phyloP scores from a whole-genome alignment of 2,329 filamentous ascomycete genomes.

The Aplosporella prunicola region DNA sequence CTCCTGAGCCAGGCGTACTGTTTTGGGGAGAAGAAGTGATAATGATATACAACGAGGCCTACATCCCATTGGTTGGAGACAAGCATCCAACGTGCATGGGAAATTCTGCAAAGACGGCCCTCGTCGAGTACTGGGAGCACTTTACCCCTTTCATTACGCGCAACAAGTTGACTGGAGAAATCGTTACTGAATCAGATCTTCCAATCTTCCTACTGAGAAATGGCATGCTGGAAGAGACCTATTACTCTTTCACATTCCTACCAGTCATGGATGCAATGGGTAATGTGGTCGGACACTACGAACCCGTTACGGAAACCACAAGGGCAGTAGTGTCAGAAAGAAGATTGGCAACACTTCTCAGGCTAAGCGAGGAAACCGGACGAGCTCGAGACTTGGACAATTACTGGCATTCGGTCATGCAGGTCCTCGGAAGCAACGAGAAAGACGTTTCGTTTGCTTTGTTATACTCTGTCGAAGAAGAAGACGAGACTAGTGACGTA shows the following conservation, averaged over 20 bases:
- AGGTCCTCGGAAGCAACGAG: slow-evolving; percentile 60
- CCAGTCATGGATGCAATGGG: slow-evolving; percentile 62
- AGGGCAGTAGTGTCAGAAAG: slow-evolving; percentile 44
- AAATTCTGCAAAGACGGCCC: slow-evolving; percentile 51
- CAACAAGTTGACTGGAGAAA: slow-evolving; percentile 18
- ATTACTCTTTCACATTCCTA: slow-evolving; percentile 70
- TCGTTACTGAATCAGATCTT: slow-evolving; percentile 50
- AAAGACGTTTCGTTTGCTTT: slow-evolving; percentile 63
- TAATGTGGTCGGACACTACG: slow-evolving; percentile 61
- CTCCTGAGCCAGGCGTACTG: slow-evolving; percentile 21
- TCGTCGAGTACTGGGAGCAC: slow-evolving; percentile 54
- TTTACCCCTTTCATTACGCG: slow-evolving; percentile 19
- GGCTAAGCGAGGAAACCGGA: slow-evolving; percentile 41
- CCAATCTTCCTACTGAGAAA: slow-evolving; percentile 59
- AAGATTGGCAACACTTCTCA: slow-evolving; percentile 2
- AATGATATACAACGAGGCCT: slow-evolving; percentile 31
- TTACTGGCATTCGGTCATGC: slow-evolving; percentile 61
- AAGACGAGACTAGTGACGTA: slow-evolving; percentile 51
- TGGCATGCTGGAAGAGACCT: slow-evolving; percentile 63
- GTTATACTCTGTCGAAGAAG: slow-evolving; percentile 60
- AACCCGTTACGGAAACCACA: slow-evolving; percentile 69
- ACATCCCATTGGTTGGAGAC: slow-evolving; percentile 20
- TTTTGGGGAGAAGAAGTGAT: slow-evolving; percentile 35
- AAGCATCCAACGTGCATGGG: slow-evolving; percentile 47
- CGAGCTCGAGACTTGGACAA: slow-evolving; percentile 56